Conservation (phyloP, 345 rosid species). For the Isatis tinctoria region DNA sequence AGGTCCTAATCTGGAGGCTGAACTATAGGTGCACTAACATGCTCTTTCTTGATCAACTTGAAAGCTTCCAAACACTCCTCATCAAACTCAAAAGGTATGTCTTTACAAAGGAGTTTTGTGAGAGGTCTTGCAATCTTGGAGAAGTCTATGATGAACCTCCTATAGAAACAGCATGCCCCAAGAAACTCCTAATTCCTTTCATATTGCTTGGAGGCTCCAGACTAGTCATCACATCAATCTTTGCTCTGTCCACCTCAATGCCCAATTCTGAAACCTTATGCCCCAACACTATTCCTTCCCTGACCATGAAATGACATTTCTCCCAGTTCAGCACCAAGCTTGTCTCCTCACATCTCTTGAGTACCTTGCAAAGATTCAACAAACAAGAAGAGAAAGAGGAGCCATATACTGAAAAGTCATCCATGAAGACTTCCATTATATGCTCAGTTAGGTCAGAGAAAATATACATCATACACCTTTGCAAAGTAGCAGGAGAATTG, state of each 20-base stretch:
- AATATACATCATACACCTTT: no score
- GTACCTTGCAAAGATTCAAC: no score
- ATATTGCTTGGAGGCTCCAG: no score
- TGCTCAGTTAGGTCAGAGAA: neutral
- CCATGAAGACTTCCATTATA: neutral
- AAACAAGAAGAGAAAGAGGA: neutral
- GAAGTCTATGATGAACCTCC: no score
- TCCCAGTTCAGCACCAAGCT: neutral
- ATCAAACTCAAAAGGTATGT: no score
- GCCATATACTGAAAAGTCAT: neutral
- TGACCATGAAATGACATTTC: no score
- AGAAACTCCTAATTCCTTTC: neutral
- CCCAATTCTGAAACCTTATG: no score
- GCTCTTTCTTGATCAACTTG: neutral
- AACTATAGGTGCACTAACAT: neutral
- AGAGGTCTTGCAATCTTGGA: neutral
- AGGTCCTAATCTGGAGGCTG: neutral
- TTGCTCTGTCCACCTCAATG: no score
- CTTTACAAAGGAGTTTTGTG: neutral
- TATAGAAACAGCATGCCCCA: neutral
- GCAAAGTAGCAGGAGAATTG: no score
- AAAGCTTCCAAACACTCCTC: neutral
- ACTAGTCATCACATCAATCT: neutral
- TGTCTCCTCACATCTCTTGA: neutral
- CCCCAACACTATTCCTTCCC: no score